Evolutionary conservation across 169 alveolate genomes (phyloP).

Genomic region (Amoebophrya sp.): DNA sequence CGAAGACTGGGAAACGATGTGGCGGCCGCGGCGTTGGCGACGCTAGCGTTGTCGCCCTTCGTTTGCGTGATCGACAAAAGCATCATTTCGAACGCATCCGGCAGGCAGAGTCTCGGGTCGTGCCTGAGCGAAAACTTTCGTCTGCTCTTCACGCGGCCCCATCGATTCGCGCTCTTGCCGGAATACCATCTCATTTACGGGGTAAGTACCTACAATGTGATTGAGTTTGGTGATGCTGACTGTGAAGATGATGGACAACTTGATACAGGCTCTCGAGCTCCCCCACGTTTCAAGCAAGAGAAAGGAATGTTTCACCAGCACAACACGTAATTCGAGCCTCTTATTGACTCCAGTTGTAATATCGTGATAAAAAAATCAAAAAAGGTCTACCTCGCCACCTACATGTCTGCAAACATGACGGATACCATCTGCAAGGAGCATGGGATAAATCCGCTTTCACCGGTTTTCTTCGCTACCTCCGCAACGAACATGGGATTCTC

Average conservation of each 20-base stretch:
- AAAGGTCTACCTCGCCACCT: not conserved
- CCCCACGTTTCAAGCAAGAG: too few species aligned
- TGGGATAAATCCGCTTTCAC: not conserved
- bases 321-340: too few species aligned
- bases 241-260: too few species aligned
- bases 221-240: too few species aligned
- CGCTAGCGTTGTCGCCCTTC: not conserved
- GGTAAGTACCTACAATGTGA: not conserved
- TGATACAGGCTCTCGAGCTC: too few species aligned
- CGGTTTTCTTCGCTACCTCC: not conserved
- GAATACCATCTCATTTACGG: not conserved
- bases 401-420: not conserved
- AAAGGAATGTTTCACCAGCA: too few species aligned
- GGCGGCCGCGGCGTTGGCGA: not conserved
- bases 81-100: not conserved
- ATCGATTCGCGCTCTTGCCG: not conserved
- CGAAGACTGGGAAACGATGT: not conserved
- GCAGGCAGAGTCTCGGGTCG: not conserved
- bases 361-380: too few species aligned
- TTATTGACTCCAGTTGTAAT: too few species aligned
- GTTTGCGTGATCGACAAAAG: not conserved
- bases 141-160: not conserved
- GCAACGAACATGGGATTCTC: not conserved
- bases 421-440: not conserved
- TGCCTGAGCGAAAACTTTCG: not conserved